phyloP scores from a whole-genome alignment of 371 early-diverging fungal genomes.

The Rhizopus delemar region DNA sequence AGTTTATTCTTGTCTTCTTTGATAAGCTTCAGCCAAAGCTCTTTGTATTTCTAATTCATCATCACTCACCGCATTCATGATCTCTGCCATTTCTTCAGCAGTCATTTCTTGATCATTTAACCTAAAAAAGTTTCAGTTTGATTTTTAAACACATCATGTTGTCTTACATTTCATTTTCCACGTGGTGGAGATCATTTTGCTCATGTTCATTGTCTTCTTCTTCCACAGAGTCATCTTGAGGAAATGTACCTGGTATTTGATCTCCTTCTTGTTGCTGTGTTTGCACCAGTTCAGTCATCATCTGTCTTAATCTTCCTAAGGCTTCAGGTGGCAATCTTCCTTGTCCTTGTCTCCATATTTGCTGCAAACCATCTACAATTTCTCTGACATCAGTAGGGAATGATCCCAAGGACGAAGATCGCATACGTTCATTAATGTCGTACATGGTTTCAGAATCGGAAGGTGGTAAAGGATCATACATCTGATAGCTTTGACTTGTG shows the following conservation, averaged over 20 bases:
- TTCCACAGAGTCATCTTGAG: conserved; percentile 20
- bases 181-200: background rate
- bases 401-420: conserved; percentile 1
- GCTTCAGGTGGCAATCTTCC: conserved; percentile 16
- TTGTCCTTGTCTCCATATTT: conserved; percentile 20
- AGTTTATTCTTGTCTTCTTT: conserved; percentile 11
- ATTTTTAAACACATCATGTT: background rate
- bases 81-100: conserved; percentile 21
- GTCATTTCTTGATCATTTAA: conserved; percentile 3
- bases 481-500: conserved; percentile 57
- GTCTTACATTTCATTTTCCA: conserved; percentile 11
- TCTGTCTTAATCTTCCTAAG: conserved; percentile 25
- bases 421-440: conserved; percentile 35
- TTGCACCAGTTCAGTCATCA: conserved; percentile 33
- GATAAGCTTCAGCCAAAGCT: conserved; percentile 30
- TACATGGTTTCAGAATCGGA: conserved; percentile 55
- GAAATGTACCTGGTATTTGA: conserved; percentile 49
- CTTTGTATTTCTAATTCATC: conserved; percentile 36
- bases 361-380: conserved; percentile 19
- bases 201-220: conserved; percentile 10
- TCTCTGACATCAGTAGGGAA: conserved; percentile 22
- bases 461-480: conserved; percentile 81
- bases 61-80: conserved; percentile 25
- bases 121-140: background rate
- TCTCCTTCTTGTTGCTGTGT: conserved; percentile 21